Evolutionary conservation across 2,329 filamentous ascomycete genomes (phyloP).

Genomic region (Epichloe amarillans): DNA sequence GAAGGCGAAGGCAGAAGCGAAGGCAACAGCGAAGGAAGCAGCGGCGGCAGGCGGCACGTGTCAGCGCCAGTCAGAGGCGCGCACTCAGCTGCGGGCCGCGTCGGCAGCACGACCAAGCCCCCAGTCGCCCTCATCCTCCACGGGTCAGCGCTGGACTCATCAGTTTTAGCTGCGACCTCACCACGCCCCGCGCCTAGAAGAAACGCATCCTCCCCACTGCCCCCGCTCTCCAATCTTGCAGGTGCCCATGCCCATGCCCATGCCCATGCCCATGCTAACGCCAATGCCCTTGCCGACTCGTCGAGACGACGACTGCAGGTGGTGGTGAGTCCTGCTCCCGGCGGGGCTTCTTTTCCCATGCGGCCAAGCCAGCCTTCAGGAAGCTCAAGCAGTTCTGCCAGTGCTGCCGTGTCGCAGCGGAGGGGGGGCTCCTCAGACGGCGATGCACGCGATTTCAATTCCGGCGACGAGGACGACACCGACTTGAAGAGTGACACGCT

Average conservation of each 20-base stretch:
- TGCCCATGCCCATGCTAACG: no score
- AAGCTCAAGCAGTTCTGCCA: constrained; percentile 25
- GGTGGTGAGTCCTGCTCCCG: constrained; percentile 28
- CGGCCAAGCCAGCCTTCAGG: constrained; percentile 30
- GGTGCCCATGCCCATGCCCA: constrained; percentile 31
- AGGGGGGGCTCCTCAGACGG: constrained; percentile 50
- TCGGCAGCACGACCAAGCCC: constrained; percentile 1
- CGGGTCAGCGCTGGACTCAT: constrained; percentile 9
- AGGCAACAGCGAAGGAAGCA: constrained; percentile 13
- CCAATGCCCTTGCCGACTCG: constrained; percentile 31
- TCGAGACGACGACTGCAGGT: constrained; percentile 23
- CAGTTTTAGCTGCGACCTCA: constrained; percentile 8
- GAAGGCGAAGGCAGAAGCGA: constrained; percentile 18
- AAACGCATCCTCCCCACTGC: constrained; percentile 41
- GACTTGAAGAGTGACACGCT: constrained; percentile 66
- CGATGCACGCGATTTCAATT: constrained; percentile 50
- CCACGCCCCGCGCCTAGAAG: constrained; percentile 22
- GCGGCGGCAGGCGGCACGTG: constrained; percentile 35
- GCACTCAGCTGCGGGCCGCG: constrained; percentile 16
- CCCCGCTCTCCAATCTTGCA: constrained; percentile 36
- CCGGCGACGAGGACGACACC: constrained; percentile 63
- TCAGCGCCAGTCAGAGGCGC: constrained; percentile 34
- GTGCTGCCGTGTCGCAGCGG: constrained; percentile 26
- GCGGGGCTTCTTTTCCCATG: constrained; percentile 22
- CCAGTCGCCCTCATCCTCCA: constrained; percentile 7